phyloP scores from a whole-genome alignment of 176 grass and related monocot genomes.

The Alopecurus myosuroides region DNA sequence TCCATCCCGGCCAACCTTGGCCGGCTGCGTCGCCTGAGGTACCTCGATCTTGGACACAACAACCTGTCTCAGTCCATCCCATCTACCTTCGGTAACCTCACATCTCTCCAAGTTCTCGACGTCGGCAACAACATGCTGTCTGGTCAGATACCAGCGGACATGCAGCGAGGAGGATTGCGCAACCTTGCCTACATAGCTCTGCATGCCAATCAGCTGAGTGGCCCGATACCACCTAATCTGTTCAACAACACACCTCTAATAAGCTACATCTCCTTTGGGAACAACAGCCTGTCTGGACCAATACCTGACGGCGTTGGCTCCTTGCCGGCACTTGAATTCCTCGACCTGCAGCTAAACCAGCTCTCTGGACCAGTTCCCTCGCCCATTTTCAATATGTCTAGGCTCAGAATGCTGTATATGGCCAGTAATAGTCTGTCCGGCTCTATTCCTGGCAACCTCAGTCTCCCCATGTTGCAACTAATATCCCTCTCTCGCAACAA shows the following conservation, averaged over 20 bases:
- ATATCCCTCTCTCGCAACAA: not conserved
- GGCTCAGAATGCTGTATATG: not conserved
- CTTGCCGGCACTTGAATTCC: not conserved
- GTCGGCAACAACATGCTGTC: not conserved
- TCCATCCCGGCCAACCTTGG: not conserved
- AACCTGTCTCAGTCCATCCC: not conserved
- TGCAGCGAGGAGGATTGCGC: not conserved
- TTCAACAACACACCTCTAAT: not conserved
- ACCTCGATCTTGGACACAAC: not conserved
- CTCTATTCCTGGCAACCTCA: not conserved
- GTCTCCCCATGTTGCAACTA: not conserved
- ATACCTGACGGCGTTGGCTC: not conserved
- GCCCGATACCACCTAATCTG: not conserved
- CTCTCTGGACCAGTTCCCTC: not conserved
- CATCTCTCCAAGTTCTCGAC: not conserved
- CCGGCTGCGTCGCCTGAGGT: not conserved
- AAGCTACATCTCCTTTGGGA: not conserved
- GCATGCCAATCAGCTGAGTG: not conserved
- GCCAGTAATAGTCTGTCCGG: not conserved
- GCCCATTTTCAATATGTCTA: constrained; percentile 1
- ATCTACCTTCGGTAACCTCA: not conserved
- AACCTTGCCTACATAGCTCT: not conserved
- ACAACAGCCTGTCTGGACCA: not conserved
- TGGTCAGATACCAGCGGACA: not conserved
- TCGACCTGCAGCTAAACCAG: not conserved